Evolutionary conservation across 768 basidiomycete genomes (phyloP).

Genomic region (Pulveroboletus sp.): DNA sequence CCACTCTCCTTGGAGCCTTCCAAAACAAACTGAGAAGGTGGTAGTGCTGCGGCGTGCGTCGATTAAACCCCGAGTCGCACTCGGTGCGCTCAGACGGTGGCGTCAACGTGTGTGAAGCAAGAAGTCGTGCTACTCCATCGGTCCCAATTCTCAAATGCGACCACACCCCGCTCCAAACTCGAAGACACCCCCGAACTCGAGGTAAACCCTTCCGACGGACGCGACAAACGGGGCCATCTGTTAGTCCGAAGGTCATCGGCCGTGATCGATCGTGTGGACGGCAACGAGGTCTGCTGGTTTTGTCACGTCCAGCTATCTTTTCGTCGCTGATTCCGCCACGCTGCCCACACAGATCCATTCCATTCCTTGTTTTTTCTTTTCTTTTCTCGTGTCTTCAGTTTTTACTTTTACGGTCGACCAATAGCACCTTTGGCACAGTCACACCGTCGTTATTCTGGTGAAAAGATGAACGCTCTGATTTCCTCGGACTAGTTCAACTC

Average conservation of each 20-base stretch:
- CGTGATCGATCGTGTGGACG: too few relatives aligned
- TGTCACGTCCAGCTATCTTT: too few relatives aligned
- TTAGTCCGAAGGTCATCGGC: too few relatives aligned
- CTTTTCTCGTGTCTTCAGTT: neutral
- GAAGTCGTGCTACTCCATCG: neutral
- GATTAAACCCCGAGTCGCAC: slow-evolving; percentile 7
- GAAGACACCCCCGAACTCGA: slow-evolving; percentile 10
- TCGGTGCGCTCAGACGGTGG: slow-evolving; percentile 1
- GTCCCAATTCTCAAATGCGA: slow-evolving; percentile 6
- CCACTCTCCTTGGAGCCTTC: too few relatives aligned
- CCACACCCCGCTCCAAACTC: neutral
- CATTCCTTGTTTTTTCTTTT: neutral
- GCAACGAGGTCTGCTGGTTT: too few relatives aligned
- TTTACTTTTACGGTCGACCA: neutral
- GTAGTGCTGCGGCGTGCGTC: neutral
- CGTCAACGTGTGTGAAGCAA: neutral
- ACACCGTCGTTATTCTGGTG: neutral
- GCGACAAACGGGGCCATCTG: neutral
- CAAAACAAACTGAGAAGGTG: neutral
- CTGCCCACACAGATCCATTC: too few relatives aligned
- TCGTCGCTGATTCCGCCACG: too few relatives aligned
- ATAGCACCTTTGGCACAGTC: neutral
- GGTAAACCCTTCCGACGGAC: slow-evolving; percentile 5
- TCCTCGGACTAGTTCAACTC: slow-evolving; percentile 16
- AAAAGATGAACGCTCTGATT: neutral